Percentiles rank a stretch among this genome's conserved stretches.
Evolutionary conservation across 441 rosid species (phyloP).

Genomic region (Populus hybrid): DNA sequence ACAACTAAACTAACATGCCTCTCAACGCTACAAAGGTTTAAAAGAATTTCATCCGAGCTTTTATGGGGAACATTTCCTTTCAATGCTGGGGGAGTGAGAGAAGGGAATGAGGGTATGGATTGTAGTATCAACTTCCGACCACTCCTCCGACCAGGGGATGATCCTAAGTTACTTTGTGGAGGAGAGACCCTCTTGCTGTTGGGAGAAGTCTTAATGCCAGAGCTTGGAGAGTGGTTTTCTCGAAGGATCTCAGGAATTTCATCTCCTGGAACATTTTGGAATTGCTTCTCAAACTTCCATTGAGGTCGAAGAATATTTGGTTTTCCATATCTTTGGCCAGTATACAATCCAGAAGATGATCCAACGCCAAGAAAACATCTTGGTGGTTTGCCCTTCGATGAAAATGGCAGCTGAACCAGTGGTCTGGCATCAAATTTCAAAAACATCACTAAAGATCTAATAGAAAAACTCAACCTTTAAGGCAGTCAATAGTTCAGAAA

Average conservation of each 20-base stretch:
- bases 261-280: conserved; percentile 43
- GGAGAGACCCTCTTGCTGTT: conserved; percentile 97
- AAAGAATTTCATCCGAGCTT: conserved; percentile 25
- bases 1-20: conserved; percentile 12
- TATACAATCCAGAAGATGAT: conserved; percentile 44
- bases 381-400: conserved; percentile 63
- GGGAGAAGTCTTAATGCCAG: no score
- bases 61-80: conserved; percentile 13
- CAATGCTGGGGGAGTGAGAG: conserved; percentile 60
- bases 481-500: conserved; percentile 8
- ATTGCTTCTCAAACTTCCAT: conserved; percentile 49
- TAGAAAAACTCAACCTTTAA: conserved; percentile 5
- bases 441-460: conserved; percentile 1
- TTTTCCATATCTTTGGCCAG: conserved; percentile 39
- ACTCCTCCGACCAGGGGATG: conserved; percentile 57
- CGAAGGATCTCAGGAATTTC: conserved; percentile 66
- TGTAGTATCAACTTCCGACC: conserved; percentile 88
- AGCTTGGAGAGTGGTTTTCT: conserved; percentile 42
- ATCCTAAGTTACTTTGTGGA: conserved; percentile 56
- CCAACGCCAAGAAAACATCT: conserved; percentile 62
- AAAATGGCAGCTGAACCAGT: conserved; percentile 42
- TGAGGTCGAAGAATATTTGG: conserved; percentile 40
- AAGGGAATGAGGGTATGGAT: conserved; percentile 80
- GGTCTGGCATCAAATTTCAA: conserved; percentile 42
- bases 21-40: conserved; percentile 20